A percentile compares a stretch with the other conserved stretches of the same genome.
phyloP scores from a whole-genome alignment of 768 basidiomycete genomes.

The Mycena vulgaris region DNA sequence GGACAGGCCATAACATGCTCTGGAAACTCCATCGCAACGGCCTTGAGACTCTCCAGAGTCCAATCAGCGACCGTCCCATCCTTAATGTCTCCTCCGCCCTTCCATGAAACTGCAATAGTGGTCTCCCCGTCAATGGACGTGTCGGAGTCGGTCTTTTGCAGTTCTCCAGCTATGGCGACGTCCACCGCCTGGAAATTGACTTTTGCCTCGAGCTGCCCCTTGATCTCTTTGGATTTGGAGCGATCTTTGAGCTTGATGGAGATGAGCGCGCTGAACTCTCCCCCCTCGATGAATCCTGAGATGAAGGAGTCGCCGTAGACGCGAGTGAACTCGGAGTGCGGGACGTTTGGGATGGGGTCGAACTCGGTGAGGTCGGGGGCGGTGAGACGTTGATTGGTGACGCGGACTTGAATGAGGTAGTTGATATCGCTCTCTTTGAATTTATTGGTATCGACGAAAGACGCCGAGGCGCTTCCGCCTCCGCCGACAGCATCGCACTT shows the following conservation, averaged over 20 bases:
- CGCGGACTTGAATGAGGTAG: slow-evolving; percentile 24
- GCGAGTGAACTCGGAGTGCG: slow-evolving; percentile 10
- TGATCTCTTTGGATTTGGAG: not conserved
- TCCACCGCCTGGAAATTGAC: not conserved
- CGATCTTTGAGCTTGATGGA: slow-evolving; percentile 29
- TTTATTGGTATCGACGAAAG: slow-evolving; percentile 18
- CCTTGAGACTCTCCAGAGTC: slow-evolving; percentile 22
- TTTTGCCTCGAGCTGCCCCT: not conserved
- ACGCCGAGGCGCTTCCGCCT: not conserved
- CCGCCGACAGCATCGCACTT: not conserved
- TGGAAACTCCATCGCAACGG: slow-evolving; percentile 19
- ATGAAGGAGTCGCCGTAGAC: slow-evolving; percentile 27
- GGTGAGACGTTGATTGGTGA: slow-evolving; percentile 17
- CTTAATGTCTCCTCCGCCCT: slow-evolving; percentile 17
- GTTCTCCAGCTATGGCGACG: not conserved
- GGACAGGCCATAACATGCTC: slow-evolving; percentile 21
- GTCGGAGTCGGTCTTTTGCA: not conserved
- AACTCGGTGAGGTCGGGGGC: slow-evolving; percentile 11
- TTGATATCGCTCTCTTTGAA: slow-evolving; percentile 27
- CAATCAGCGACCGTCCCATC: slow-evolving; percentile 8
- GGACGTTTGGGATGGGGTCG: not conserved
- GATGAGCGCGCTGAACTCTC: slow-evolving; percentile 25
- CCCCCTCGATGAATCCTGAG: slow-evolving; percentile 22
- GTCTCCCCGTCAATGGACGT: slow-evolving; percentile 13
- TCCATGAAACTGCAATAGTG: slow-evolving; percentile 20